Evolutionary conservation across 2,329 filamentous ascomycete genomes (phyloP).

Genomic region (Pestalotiopsis fici): DNA sequence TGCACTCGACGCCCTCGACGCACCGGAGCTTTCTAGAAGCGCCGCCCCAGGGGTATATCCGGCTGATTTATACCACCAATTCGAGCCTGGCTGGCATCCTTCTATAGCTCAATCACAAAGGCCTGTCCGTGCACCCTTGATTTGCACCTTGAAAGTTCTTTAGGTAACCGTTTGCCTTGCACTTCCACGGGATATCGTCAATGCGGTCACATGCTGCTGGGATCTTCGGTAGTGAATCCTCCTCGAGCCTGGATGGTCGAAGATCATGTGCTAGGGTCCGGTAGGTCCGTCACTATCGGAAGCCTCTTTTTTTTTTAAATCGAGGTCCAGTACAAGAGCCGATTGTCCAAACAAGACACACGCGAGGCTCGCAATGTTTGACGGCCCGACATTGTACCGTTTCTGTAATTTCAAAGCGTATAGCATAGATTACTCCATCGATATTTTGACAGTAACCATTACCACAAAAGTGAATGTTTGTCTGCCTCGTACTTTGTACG

Average conservation of each 20-base stretch:
- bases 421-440: no score
- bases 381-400: no score
- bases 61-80: not conserved
- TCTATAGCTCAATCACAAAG: not conserved
- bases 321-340: no score
- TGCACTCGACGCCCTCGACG: not conserved
- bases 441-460: no score
- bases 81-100: not conserved
- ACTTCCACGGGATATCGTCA: not conserved
- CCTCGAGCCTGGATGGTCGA: not conserved
- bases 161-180: not conserved
- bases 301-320: no score
- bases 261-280: not conserved
- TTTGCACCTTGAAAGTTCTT: not conserved
- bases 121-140: slow-evolving; percentile 1
- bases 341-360: no score
- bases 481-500: no score
- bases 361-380: no score
- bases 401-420: no score
- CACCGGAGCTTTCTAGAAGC: slow-evolving; percentile 2
- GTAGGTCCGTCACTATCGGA: no score
- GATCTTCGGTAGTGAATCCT: not conserved
- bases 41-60: not conserved
- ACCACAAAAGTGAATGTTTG: not conserved
- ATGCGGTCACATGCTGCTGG: not conserved